Evolutionary conservation across 164 flowering plant genomes (phyloP).

Genomic region (Cinnamomum chago): DNA sequence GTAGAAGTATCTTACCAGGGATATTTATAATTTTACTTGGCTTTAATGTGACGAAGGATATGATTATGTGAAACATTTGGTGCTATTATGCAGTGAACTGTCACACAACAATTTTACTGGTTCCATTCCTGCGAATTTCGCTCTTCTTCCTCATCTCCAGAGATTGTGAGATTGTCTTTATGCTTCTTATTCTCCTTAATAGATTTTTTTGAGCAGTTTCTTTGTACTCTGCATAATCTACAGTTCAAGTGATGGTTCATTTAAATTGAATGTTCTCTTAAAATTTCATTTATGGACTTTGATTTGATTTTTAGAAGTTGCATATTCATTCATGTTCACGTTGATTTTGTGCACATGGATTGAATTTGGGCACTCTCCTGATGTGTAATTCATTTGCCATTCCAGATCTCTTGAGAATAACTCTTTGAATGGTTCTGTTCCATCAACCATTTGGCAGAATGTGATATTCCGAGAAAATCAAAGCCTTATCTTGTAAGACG

Average conservation of each 20-base stretch:
- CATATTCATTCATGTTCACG: not conserved
- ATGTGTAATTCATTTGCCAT: not conserved
- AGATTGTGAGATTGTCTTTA: slow-evolving; percentile 50
- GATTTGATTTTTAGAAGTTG: not conserved
- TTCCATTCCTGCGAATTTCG: slow-evolving; percentile 57
- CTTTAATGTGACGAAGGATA: not conserved
- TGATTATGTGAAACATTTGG: slow-evolving; percentile 9
- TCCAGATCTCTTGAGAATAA: slow-evolving; percentile 62
- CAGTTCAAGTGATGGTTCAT: not conserved
- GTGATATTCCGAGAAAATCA: slow-evolving; percentile 29
- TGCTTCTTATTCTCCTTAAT: slow-evolving; percentile 7
- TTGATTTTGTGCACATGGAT: not conserved
- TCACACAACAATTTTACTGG: slow-evolving; percentile 70
- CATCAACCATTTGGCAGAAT: slow-evolving; percentile 60
- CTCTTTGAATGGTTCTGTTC: slow-evolving; percentile 43
- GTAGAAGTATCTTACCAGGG: not conserved
- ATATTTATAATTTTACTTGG: not conserved
- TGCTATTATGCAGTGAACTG: slow-evolving; percentile 63
- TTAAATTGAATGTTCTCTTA: not conserved
- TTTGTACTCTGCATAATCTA: not conserved
- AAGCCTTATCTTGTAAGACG: slow-evolving; percentile 53
- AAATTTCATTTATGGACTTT: not conserved
- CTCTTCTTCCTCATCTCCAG: slow-evolving; percentile 62
- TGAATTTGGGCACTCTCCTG: not conserved
- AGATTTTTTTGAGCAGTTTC: not conserved